phyloP scores from a whole-genome alignment of 2,329 filamentous ascomycete genomes.

The Fusarium austroafricanum region DNA sequence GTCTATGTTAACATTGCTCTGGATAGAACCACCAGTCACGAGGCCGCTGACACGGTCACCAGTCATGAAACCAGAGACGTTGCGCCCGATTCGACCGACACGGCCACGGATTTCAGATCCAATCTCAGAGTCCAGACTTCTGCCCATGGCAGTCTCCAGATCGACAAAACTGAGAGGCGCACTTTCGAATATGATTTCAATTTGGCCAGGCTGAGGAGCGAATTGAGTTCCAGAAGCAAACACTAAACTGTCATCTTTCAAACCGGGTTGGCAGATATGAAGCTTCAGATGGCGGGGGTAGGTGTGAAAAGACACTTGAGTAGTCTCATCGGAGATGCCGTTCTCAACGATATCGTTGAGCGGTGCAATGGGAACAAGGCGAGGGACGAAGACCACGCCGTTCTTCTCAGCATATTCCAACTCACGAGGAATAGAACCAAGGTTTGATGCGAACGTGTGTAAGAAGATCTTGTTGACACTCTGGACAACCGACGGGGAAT shows the following conservation, averaged over 20 bases:
- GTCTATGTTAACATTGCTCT: constrained; percentile 50
- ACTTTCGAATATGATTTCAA: constrained; percentile 56
- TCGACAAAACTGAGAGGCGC: constrained; percentile 54
- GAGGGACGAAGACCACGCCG: constrained; percentile 57
- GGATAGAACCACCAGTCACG: constrained; percentile 51
- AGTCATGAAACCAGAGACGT: constrained; percentile 47
- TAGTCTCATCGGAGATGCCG: constrained; percentile 10
- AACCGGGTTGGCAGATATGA: constrained; percentile 42
- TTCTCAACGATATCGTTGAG: constrained; percentile 61
- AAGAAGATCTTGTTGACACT: constrained; percentile 46
- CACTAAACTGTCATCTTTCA: constrained; percentile 41
- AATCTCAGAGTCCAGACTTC: constrained; percentile 47
- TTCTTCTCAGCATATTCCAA: constrained; percentile 58
- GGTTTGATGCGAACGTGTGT: constrained; percentile 36
- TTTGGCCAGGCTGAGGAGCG: constrained; percentile 48
- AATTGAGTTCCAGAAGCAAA: constrained; percentile 39
- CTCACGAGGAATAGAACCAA: constrained; percentile 47
- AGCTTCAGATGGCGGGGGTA: constrained; percentile 38
- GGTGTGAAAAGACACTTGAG: constrained; percentile 39
- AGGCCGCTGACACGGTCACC: constrained; percentile 59
- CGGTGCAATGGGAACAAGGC: constrained; percentile 54
- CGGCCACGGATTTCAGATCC: constrained; percentile 57
- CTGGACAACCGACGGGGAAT: background rate
- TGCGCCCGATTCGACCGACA: constrained; percentile 51
- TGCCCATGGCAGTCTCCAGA: constrained; percentile 51